Percentiles rank a stretch among this genome's conserved stretches.
Evolutionary conservation across 1,284 basidiomycete species (phyloP).

Genomic region (Fomitopsis schrenkii): DNA sequence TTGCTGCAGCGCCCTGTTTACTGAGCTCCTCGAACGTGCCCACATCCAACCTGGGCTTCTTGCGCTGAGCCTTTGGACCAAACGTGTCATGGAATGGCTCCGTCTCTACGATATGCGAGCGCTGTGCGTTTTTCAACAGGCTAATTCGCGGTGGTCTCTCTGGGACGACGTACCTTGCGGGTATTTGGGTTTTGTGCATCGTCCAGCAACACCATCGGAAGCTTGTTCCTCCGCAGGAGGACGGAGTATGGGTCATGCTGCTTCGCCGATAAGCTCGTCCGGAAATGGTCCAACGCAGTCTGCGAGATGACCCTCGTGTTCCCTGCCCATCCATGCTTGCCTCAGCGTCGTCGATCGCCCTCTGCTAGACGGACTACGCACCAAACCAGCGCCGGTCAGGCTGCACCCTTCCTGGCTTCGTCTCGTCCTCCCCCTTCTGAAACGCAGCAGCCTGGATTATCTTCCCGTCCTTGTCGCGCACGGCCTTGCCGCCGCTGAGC

Average conservation of each 20-base stretch:
- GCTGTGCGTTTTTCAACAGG: slow-evolving; percentile 36
- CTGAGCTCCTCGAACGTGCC: slow-evolving; percentile 87
- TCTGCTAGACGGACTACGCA: slow-evolving; percentile 35
- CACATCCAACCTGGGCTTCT: slow-evolving; percentile 79
- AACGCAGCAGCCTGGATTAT: slow-evolving; percentile 90
- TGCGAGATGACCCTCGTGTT: slow-evolving; percentile 99
- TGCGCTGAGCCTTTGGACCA: slow-evolving; percentile 91
- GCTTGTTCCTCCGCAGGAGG: slow-evolving; percentile 85
- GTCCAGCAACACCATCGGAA: slow-evolving; percentile 91
- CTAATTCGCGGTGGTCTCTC: neutral
- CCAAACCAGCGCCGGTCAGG: slow-evolving; percentile 96
- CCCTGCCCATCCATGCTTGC: slow-evolving; percentile 41
- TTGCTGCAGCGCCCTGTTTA: slow-evolving; percentile 52
- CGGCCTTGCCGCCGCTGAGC: slow-evolving; percentile 86
- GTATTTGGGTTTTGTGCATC: slow-evolving; percentile 77
- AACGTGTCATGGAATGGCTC: slow-evolving; percentile 93
- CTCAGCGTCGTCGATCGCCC: neutral
- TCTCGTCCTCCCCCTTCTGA: slow-evolving; percentile 88
- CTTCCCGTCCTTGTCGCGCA: slow-evolving; percentile 86
- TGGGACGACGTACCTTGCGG: slow-evolving; percentile 57
- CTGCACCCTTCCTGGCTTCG: slow-evolving; percentile 84
- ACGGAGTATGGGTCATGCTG: slow-evolving; percentile 95
- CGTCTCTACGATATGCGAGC: slow-evolving; percentile 88
- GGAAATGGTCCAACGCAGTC: slow-evolving; percentile 90
- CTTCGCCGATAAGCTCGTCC: slow-evolving; percentile 78